Evolutionary conservation across 106 monocot species (phyloP).

Genomic region (Phalaenopsis aphrodite): DNA sequence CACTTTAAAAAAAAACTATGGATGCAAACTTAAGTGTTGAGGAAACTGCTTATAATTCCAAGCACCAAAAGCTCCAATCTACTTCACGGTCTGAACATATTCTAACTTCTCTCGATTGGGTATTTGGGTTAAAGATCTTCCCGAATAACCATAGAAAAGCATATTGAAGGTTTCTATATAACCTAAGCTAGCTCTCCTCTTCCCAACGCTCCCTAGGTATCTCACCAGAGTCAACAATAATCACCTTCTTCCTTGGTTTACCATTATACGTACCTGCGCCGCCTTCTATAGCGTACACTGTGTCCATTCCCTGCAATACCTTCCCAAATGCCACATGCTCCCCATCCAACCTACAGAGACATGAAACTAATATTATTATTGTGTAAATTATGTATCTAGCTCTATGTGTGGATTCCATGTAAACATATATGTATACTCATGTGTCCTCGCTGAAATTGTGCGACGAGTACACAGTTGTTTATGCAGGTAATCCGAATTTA

Average conservation of each 20-base stretch:
- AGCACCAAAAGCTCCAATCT: background rate
- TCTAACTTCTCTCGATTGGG: background rate
- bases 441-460: too few relatives aligned
- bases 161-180: background rate
- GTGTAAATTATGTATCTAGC: too few relatives aligned
- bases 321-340: slow-evolving; percentile 88
- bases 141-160: background rate
- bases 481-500: too few relatives aligned
- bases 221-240: slow-evolving; percentile 80
- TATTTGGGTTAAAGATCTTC: background rate
- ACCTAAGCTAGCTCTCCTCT: slow-evolving; percentile 14
- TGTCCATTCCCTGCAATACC: slow-evolving; percentile 88
- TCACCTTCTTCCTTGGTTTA: slow-evolving; percentile 78
- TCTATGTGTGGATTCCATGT: too few relatives aligned
- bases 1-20: too few relatives aligned
- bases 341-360: slow-evolving; percentile 64
- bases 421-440: too few relatives aligned
- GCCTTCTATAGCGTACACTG: slow-evolving; percentile 79
- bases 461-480: too few relatives aligned
- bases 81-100: background rate
- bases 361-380: background rate
- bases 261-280: slow-evolving; percentile 91
- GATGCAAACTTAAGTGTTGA: too few relatives aligned
- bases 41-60: too few relatives aligned
- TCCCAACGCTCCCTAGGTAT: slow-evolving; percentile 55